A percentile compares a stretch with the other conserved stretches of the same genome.
These are phyloP conservation scores for Exophiala bonariae DNA, from an alignment of 2,329 filamentous ascomycete genomes.

Conservation along the genomic window DNA sequence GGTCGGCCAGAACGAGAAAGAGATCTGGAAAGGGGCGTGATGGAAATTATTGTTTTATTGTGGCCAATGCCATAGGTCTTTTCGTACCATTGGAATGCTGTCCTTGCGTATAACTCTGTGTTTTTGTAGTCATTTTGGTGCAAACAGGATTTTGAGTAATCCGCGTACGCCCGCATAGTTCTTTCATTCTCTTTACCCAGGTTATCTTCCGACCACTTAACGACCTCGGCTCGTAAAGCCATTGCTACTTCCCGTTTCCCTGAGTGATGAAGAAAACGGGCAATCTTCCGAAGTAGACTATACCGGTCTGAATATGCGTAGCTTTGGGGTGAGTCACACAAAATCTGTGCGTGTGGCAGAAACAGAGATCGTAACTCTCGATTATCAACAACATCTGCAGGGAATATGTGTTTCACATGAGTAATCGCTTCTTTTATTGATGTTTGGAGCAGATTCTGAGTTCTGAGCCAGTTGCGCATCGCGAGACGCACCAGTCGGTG, in stretches of 20 bases:
- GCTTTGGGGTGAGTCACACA: not conserved
- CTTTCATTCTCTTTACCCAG: not conserved
- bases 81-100: too few relatives aligned
- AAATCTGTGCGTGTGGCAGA: conserved; percentile 2
- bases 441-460: conserved; percentile 17
- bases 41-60: too few relatives aligned
- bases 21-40: too few relatives aligned
- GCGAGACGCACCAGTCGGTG: conserved; percentile 37
- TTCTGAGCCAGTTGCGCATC: conserved; percentile 34
- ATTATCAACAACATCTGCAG: conserved; percentile 14
- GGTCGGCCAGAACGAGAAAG: too few relatives aligned
- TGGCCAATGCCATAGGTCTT: too few relatives aligned
- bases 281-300: not conserved
- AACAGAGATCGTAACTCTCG: conserved; percentile 11
- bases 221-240: not conserved
- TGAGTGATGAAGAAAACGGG: not conserved
- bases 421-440: conserved; percentile 13
- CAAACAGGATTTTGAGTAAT: too few relatives aligned
- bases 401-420: conserved; percentile 27
- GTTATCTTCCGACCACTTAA: not conserved
- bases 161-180: too few relatives aligned
- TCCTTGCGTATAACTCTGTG: too few relatives aligned
- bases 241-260: not conserved
- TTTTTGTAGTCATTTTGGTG: too few relatives aligned
- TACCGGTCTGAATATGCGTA: not conserved